Evolutionary conservation across 2,329 filamentous ascomycete genomes (phyloP), one percentile per base, ranked within the genome.

Genomic region (Fusarium annulatum): DNA sequence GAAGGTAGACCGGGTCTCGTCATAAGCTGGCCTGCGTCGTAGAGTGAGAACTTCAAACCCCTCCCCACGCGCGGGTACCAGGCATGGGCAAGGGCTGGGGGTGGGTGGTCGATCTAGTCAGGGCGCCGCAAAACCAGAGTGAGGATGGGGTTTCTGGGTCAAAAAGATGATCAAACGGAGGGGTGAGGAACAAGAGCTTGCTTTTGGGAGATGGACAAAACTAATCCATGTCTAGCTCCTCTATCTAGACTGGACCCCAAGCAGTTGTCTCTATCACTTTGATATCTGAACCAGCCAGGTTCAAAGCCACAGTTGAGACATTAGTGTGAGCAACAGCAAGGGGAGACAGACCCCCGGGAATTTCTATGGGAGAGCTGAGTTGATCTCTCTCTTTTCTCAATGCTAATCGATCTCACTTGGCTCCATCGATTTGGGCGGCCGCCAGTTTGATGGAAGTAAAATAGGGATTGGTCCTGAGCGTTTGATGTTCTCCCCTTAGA

Each of bases 1-100:
- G 69, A 76, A 70, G 71, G 63, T 72, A 73, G 76, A 60, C 76
- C 72, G 74, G 63, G 74, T 77, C 77, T 79, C 75, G 75, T 77
- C 76, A 78, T 76, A 72, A 75, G 46, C 71, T 74, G 52, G 70
- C 45, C 68, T 69, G 53, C 66, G 70, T 67, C 46, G 64, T 72
- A 52, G 73, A 67, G 59, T 76, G 56, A 61, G 69, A 71, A 63
- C 70, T 76, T 52, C 63, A 64, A 70, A 68, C 59, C 75, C 76
- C 68, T 69, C 67, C 74, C 76, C 71, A 70, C 69, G 45, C 53
- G 53, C 36, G 49, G 72, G 46, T 42, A 66, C 70, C 26, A 67
- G 64, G 65, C 60, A 67, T 75, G 67, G 62, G 49, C 57, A 56
- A 48, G 64, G 66, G 74, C 66, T 75, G 68, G 66, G 46, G 64